Evolutionary conservation across 805 yeast species (phyloP), one percentile per base, ranked within the genome.

Genomic region (Metschnikowia sp.): DNA sequence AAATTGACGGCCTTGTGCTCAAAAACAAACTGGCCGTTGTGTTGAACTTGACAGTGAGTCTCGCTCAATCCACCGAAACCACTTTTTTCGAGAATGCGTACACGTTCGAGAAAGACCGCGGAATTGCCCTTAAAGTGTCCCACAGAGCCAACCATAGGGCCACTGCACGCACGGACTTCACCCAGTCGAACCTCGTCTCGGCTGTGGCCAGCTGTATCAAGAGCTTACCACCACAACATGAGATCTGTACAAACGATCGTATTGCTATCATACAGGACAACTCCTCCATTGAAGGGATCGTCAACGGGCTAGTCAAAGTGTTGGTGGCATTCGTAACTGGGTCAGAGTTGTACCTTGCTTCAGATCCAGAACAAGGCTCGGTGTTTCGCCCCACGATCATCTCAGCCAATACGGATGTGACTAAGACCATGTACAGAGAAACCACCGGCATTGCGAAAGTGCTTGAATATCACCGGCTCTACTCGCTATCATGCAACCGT

Each of bases 101-200:
- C 55, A 33, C 55, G 29, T 56, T 53, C 33, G 61, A 50, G 12
- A 68, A 69, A 46, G 76, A 72, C 52, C 63, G 62, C 38, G 76
- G 76, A 2, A 62, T 68, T 5, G 69, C 73, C 2, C 40, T 72
- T 11, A 57, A 54, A 34, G 44, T 68, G 6, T 55, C 64, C 5
- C 45, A 53, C 6, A 55, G 57, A 32, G 42, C 52, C 12, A 53
- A 54, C 33, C 48, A 50, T 34, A 50, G 44, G 34, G 55, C 58
- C 11, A 7, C 47, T n/a, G 48, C 58, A 1, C 44, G 57, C 31
- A 50, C 57, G 4, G 57, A 50, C 10, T 81, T 75, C 55, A 74
- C 80, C 4, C 84, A 81, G 47, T 66, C 75, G 48, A 78, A 79
- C 51, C 60, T 81, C 36, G 76, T 80, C 4, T 75, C 83, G 51